Evolutionary conservation across 495 filamentous ascomycete genomes (phyloP).

Genomic region (Wilcoxina mikolae): DNA sequence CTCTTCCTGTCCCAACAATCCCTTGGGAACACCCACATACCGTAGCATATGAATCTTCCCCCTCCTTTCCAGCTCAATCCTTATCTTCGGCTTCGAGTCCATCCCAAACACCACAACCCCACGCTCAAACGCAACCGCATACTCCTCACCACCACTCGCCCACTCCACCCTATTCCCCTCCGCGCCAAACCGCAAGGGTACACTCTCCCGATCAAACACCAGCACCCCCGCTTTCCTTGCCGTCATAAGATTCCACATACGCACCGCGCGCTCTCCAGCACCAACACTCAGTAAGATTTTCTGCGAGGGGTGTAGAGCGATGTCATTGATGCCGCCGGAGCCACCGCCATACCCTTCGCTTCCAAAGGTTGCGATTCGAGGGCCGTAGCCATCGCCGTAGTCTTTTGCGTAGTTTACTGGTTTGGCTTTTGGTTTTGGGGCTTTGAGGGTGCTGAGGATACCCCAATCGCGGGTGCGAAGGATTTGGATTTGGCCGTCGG

Average conservation of each 20-base stretch:
- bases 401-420: slow-evolving; percentile 44
- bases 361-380: slow-evolving; percentile 63
- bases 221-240: slow-evolving; percentile 88
- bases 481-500: slow-evolving; percentile 80
- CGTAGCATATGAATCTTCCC: slow-evolving; percentile 72
- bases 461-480: slow-evolving; percentile 80
- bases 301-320: slow-evolving; percentile 88
- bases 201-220: slow-evolving; percentile 50
- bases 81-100: slow-evolving; percentile 65
- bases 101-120: slow-evolving; percentile 74
- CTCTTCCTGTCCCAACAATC: slow-evolving; percentile 18
- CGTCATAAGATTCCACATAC: slow-evolving; percentile 92
- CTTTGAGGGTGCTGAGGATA: slow-evolving; percentile 77
- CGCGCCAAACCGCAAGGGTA: slow-evolving; percentile 19
- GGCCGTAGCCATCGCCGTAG: slow-evolving; percentile 58
- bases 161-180: slow-evolving; percentile 77
- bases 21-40: slow-evolving; percentile 43
- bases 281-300: slow-evolving; percentile 89
- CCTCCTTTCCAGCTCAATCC: slow-evolving; percentile 47
- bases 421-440: slow-evolving; percentile 64
- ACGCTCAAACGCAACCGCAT: slow-evolving; percentile 75
- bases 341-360: slow-evolving; percentile 52
- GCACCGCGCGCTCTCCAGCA: slow-evolving; percentile 75
- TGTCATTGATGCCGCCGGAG: slow-evolving; percentile 85
- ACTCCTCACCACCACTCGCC: slow-evolving; percentile 60